Base-by-base conservation (phyloP, 257 asterid species). In the Ocimum tenuiflorum region DNA sequence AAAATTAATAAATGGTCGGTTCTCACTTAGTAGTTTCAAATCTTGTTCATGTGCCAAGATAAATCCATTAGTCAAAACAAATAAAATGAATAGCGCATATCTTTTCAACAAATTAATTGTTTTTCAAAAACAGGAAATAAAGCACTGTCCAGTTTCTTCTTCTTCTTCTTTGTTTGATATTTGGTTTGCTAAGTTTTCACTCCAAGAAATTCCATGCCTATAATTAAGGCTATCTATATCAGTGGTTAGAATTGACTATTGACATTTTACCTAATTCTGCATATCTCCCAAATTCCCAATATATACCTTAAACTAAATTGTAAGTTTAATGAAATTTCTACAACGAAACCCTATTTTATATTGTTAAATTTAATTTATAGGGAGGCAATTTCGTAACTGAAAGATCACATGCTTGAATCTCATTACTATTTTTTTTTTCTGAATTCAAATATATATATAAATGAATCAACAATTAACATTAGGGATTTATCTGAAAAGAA, bases 211-310 rank as follows among this genome's bases (percentile, higher is more conserved):
- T 18, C 24, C 11, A 42, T 61, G 41, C 39, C 10, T 38, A 50
- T 6, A 31, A 3, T 15, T 27, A 12, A 60, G 22, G 15, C 53
- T 20, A 46, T 47, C 53, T 20, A 46, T 47, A 27, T 27, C 47
- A 27, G 20, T 50, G 33, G 58, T 23, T 50, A 50, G 17, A 6
- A 18, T 48, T 69, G 15, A 49, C 15, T 45, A 47, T 24, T 53
- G 71, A 68, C 58, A 55, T 4, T 47, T 48, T 19, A 63, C 52
- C 72, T 55, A 68, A 73, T 31, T 48, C 56, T 13, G 12, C 27
- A 58, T 38, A 49, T 43, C 27, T 48, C 11, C 13, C 10, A 31
- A 35, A 23, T 9, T 27, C 31, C 4, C n/a, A n/a, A n/a, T n/a
- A n/a, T n/a, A n/a, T n/a, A n/a, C n/a, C n/a, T n/a, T n/a, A n/a